Percentiles rank a stretch among this genome's conserved stretches.
These are phyloP conservation scores for Oryza glumipatula DNA, from an alignment of 176 grass and related monocot species.

Conservation along the genomic window DNA sequence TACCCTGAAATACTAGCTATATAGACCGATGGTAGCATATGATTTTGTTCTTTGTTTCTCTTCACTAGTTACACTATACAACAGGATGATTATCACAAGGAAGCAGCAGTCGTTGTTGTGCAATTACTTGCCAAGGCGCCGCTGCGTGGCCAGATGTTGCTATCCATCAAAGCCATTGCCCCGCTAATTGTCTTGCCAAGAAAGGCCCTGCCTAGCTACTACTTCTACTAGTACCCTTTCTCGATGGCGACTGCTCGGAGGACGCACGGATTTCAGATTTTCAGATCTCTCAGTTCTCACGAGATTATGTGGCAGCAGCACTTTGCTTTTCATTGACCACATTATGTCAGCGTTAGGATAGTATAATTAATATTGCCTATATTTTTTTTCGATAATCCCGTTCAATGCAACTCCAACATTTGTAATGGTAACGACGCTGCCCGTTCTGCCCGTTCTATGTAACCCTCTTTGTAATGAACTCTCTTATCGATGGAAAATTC, in stretches of 20 bases:
- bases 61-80: background rate
- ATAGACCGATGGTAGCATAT: no score
- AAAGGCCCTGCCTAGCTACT: conserved; percentile 45
- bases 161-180: conserved; percentile 30
- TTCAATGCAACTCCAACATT: no score
- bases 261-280: background rate
- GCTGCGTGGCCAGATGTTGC: conserved; percentile 35
- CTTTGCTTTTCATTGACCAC: conserved; percentile 3
- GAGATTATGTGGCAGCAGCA: background rate
- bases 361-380: background rate
- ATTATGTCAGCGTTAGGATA: background rate
- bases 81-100: background rate
- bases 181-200: conserved; percentile 26
- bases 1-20: background rate
- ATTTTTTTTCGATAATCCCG: no score
- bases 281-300: background rate
- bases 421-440: no score
- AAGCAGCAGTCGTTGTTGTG: conserved; percentile 1
- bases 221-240: background rate
- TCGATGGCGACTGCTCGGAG: conserved; percentile 28
- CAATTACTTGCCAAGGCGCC: conserved; percentile 13
- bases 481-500: no score
- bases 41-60: background rate
- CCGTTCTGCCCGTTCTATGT: no score
- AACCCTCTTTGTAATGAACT: no score